Base-by-base conservation (phyloP, 2,329 filamentous ascomycete genomes). In the Neocatenulostroma microsporum region DNA sequence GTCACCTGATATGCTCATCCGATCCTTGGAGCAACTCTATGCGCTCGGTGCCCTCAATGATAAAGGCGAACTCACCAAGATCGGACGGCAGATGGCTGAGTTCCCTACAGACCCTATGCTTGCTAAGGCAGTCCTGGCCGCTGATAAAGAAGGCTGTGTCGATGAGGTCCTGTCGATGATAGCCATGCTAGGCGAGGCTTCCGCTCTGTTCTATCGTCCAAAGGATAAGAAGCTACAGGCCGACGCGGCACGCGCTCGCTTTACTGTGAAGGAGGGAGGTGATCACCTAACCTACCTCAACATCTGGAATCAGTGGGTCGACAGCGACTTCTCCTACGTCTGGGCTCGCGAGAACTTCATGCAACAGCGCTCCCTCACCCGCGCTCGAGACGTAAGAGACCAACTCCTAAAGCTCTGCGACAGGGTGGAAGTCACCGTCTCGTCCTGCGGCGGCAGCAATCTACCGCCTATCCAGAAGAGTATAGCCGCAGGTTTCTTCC, bases 151-250 rank as follows among this genome's bases (percentile, higher is more conserved):
- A 48, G 84, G 84, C n/a, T 95, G 89, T 51, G 85, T 94, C 0
- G 85, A 94, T 41, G 91, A 98, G 62, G 78, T 96, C 0, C 68
- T 98, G 12, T 87, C 84, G 0, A 85, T 96, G 32, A 85, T 96
- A n/a, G 79, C 88, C 27, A 94, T 96, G 84, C 74, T 96, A 1
- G 79, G 83, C 42, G 91, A 96, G 63, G 78, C 84, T 2, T 86
- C 82, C 3, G 81, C 87, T 0, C 73, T 98, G 4, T 98, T 95
- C 69, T 94, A 93, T 72, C 75, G 87, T 0, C 88, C 91, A 14
- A 94, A 95, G 58, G 88, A 98, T 64, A 95, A 96, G 69, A 94
- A 94, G 60, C 82, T 95, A 19, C 85, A 95, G 54, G 91, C 91
- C 10, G 89, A 98, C 60, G 85, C 83, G 44, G 91, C 91, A 0